phyloP scores from a whole-genome alignment of 2,329 filamentous ascomycete genomes.

The Pestalotiopsis sp. region DNA sequence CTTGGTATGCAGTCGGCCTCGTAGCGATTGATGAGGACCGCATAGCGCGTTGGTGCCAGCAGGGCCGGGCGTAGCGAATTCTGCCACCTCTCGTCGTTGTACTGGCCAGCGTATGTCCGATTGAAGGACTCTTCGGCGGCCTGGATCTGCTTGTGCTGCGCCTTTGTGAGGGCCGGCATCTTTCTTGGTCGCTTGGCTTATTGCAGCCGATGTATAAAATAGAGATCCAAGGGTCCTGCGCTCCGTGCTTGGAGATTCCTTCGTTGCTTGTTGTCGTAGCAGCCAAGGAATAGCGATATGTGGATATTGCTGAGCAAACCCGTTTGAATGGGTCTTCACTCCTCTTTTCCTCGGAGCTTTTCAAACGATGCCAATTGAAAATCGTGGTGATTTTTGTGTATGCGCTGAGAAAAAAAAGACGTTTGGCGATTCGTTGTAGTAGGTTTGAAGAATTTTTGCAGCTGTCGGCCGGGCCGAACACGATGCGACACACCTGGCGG shows the following conservation, averaged over 20 bases:
- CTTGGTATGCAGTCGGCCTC: slow-evolving; percentile 17
- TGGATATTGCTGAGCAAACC: no score
- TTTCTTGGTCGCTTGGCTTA: slow-evolving; percentile 29
- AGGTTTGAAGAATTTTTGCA: neutral
- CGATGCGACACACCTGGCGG: no score
- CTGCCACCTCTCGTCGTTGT: slow-evolving; percentile 28
- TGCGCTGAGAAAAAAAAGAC: neutral
- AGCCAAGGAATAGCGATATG: no score
- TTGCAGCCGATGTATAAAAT: slow-evolving; percentile 38
- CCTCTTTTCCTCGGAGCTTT: neutral
- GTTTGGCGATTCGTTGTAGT: neutral
- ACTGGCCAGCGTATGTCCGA: slow-evolving; percentile 25
- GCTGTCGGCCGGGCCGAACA: neutral
- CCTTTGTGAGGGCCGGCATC: slow-evolving; percentile 29
- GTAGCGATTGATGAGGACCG: slow-evolving; percentile 29
- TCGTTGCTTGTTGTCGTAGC: no score
- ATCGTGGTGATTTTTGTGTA: neutral
- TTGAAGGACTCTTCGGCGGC: slow-evolving; percentile 28
- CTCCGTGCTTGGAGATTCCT: neutral
- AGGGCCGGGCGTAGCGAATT: slow-evolving; percentile 27
- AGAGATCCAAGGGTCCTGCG: slow-evolving; percentile 20
- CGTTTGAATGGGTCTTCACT: neutral
- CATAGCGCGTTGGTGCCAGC: slow-evolving; percentile 27
- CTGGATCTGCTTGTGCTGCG: slow-evolving; percentile 27
- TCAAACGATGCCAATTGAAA: neutral